These are phyloP conservation scores for Lichtheimia corymbifera DNA, from an alignment of 371 early-diverging fungal species.

Conservation along the genomic window DNA sequence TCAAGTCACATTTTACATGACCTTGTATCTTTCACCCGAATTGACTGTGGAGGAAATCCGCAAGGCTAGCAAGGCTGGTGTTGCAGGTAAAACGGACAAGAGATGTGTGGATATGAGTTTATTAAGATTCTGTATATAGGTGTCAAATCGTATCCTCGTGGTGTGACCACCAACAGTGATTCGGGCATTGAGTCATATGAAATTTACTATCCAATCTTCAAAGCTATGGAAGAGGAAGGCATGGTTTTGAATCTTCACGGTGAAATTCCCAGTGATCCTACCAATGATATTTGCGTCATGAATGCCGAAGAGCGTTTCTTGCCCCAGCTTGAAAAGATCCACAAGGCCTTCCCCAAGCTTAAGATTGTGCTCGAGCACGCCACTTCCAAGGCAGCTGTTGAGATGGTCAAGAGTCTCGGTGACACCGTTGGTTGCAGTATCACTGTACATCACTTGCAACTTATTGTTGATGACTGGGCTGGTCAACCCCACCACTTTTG, in stretches of 20 bases:
- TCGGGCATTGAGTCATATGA: constrained; percentile 91
- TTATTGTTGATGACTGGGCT: constrained; percentile 97
- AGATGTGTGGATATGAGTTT: neutral
- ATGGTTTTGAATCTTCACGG: constrained; percentile 97
- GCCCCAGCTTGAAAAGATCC: constrained; percentile 80
- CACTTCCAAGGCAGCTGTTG: constrained; percentile 91
- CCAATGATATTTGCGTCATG: constrained; percentile 87
- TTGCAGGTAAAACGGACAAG: constrained; percentile 58
- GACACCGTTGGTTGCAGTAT: constrained; percentile 93
- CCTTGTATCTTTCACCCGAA: constrained; percentile 87
- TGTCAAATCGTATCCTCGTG: constrained; percentile 96
- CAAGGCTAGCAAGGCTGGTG: constrained; percentile 84
- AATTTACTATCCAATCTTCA: constrained; percentile 89
- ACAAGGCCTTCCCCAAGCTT: constrained; percentile 87
- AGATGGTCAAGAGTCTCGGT: constrained; percentile 88
- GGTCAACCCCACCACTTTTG: constrained; percentile 95
- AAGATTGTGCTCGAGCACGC: constrained; percentile 97
- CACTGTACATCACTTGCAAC: constrained; percentile 91
- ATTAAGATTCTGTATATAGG: constrained; percentile 33
- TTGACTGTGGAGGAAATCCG: constrained; percentile 89
- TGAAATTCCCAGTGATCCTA: constrained; percentile 87
- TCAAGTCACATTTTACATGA: constrained; percentile 88
- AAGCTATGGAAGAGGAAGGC: constrained; percentile 92
- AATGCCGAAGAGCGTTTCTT: constrained; percentile 96
- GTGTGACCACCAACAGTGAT: constrained; percentile 97